Evolutionary conservation across 2,329 filamentous ascomycete genomes (phyloP).

Genomic region (Aspergillus sp.): DNA sequence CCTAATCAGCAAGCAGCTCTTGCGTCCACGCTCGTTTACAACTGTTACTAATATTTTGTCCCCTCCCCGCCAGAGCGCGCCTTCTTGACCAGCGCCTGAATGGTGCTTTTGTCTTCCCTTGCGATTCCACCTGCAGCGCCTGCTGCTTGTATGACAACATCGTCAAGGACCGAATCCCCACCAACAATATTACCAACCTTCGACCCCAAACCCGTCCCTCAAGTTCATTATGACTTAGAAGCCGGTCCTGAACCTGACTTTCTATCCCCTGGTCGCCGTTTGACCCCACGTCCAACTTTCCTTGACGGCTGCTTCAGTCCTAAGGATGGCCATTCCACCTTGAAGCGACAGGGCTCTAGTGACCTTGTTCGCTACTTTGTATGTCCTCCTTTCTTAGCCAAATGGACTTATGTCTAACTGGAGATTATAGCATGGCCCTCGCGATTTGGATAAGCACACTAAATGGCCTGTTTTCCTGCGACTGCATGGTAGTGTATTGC

Average conservation of each 20-base stretch:
- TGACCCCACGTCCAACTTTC: neutral
- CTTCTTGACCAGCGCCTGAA: neutral
- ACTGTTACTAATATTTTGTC: neutral
- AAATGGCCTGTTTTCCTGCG: conserved; percentile 75
- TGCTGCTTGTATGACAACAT: neutral
- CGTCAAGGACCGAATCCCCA: neutral
- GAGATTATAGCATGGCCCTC: conserved; percentile 47
- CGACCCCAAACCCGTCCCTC: neutral
- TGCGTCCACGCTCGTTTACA: neutral
- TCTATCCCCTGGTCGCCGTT: neutral
- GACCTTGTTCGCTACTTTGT: conserved; percentile 64
- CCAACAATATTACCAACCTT: neutral
- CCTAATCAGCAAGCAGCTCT: neutral
- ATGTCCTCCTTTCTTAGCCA: neutral
- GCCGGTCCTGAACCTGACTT: neutral
- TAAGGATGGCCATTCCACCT: neutral
- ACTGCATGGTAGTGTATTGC: conserved; percentile 72
- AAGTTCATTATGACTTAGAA: neutral
- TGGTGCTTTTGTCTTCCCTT: neutral
- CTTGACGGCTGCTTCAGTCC: neutral
- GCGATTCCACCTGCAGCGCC: neutral
- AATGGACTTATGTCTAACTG: neutral
- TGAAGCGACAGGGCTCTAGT: conserved; percentile 31
- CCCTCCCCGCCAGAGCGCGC: neutral
- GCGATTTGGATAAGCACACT: conserved; percentile 69